Evolutionary conservation across 1,284 basidiomycete species (phyloP).

Genomic region (Paramarasmius palmivorus): DNA sequence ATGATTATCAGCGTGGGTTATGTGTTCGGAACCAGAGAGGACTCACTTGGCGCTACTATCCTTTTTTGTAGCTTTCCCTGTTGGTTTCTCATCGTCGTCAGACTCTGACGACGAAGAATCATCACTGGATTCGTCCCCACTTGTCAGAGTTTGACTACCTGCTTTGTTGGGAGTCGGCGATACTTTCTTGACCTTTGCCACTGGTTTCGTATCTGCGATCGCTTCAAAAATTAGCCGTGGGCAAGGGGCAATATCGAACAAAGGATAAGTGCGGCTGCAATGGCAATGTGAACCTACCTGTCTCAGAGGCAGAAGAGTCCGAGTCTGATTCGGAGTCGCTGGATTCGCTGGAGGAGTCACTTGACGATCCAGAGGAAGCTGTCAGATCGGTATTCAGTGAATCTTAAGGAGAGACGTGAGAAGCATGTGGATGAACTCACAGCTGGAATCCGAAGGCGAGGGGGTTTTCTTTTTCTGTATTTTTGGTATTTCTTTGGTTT

Average conservation of each 20-base stretch:
- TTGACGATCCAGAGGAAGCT: conserved; percentile 3
- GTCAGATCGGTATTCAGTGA: not conserved
- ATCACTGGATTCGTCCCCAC: not conserved
- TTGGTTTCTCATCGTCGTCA: not conserved
- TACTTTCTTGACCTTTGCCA: conserved; percentile 6
- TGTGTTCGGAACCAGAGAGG: not conserved
- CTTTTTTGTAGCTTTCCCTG: not conserved
- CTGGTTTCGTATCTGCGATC: not conserved
- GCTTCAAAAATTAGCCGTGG: not conserved
- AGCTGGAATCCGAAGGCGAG: not conserved
- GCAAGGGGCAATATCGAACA: not conserved
- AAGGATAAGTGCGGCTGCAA: conserved; percentile 3
- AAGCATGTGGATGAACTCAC: not conserved
- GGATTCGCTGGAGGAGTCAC: conserved; percentile 6
- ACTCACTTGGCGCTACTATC: not conserved
- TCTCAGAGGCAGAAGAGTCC: conserved; percentile 13
- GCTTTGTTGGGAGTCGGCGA: conserved; percentile 14
- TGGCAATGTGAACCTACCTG: not conserved
- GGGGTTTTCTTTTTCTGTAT: no score
- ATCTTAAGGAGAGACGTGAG: not conserved
- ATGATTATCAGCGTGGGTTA: not conserved
- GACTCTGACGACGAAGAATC: not conserved
- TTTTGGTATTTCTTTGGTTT: no score
- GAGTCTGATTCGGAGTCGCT: conserved; percentile 14
- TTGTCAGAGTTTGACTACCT: conserved; percentile 7